Conservation (phyloP, 768 basidiomycete genomes). For the Mrakia hoshinonis region DNA sequence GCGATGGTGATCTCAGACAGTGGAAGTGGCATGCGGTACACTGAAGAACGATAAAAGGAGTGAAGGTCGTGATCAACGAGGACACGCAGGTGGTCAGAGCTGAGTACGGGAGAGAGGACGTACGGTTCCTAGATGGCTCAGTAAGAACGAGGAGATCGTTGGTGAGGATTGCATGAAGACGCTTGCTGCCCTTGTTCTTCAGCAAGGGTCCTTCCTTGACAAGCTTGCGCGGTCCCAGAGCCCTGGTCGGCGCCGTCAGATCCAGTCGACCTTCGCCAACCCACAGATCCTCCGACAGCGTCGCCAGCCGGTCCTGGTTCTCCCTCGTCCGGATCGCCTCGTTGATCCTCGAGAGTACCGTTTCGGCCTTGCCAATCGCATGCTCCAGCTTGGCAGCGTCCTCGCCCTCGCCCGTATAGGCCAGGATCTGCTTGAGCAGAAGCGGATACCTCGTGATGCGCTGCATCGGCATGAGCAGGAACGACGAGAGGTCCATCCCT, state of each 20-base stretch:
- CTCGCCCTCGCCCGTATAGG: slow-evolving; percentile 59
- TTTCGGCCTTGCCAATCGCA: slow-evolving; percentile 51
- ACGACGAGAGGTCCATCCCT: slow-evolving; percentile 80
- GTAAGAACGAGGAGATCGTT: slow-evolving; percentile 19
- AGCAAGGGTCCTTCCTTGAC: slow-evolving; percentile 66
- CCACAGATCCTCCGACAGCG: slow-evolving; percentile 62
- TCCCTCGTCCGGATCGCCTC: slow-evolving; percentile 80
- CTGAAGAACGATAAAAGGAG: neutral
- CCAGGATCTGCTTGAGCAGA: slow-evolving; percentile 51
- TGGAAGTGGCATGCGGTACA: slow-evolving; percentile 19
- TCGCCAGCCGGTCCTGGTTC: slow-evolving; percentile 61
- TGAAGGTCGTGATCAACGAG: neutral
- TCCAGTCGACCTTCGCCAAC: slow-evolving; percentile 54
- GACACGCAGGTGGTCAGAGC: neutral
- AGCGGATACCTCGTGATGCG: slow-evolving; percentile 90
- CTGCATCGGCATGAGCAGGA: slow-evolving; percentile 91
- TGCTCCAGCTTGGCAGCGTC: slow-evolving; percentile 15
- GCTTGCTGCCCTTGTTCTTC: slow-evolving; percentile 44
- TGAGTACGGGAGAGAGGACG: neutral
- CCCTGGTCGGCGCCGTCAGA: slow-evolving; percentile 77
- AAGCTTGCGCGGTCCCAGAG: slow-evolving; percentile 70
- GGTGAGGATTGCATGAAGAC: slow-evolving; percentile 17
- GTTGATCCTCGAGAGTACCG: slow-evolving; percentile 70
- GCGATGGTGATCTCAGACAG: slow-evolving; percentile 18
- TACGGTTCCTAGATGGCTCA: neutral